phyloP scores from a whole-genome alignment of 768 basidiomycete genomes.

The Rhizopogon roseolus region DNA sequence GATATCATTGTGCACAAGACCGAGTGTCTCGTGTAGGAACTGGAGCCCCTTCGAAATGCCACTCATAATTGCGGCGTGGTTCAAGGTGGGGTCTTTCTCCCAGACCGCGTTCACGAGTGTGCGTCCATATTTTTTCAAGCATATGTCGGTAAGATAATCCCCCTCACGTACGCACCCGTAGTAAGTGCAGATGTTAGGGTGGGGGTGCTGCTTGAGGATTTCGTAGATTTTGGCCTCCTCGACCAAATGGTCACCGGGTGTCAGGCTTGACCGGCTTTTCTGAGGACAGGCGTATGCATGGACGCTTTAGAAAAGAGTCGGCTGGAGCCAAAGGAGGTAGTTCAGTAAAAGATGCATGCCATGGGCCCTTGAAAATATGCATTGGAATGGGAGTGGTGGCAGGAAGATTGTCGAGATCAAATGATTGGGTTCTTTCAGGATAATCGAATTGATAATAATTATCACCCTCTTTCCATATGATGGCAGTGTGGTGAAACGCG shows the following conservation, averaged over 20 bases:
- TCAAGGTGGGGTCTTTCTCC: not conserved
- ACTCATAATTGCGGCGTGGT: not conserved
- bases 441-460: not conserved
- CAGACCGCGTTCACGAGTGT: not conserved
- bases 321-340: not conserved
- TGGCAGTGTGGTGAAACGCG: too few species aligned
- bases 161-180: constrained; percentile 14
- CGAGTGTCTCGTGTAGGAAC: constrained; percentile 19
- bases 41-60: constrained; percentile 14
- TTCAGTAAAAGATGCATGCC: not conserved
- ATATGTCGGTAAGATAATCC: constrained; percentile 11
- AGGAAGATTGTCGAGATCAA: not conserved
- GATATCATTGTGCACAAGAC: constrained; percentile 22
- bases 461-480: not conserved
- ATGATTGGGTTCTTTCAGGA: not conserved
- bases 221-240: constrained; percentile 2
- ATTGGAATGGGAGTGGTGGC: not conserved
- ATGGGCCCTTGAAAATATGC: not conserved
- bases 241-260: not conserved
- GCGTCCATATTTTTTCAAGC: constrained; percentile 3
- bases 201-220: constrained; percentile 5
- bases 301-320: not conserved
- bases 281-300: not conserved
- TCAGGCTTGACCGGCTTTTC: not conserved
- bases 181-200: constrained; percentile 17